Base-by-base conservation (phyloP, 2,329 filamentous ascomycete genomes). In the Penicillium brasilianum region DNA sequence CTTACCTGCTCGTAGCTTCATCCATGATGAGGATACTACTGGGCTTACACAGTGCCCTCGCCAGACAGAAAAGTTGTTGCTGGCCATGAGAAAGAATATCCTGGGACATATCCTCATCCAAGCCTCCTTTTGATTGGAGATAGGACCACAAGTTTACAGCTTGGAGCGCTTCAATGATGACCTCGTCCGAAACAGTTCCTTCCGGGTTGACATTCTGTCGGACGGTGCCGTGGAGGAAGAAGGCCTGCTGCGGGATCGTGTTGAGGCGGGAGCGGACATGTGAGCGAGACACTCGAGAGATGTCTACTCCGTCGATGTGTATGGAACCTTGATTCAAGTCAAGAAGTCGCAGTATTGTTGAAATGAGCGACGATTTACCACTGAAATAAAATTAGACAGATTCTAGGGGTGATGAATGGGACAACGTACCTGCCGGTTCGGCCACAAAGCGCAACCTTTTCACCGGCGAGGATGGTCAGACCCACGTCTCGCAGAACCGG, bases 11-110 rank as follows among this genome's bases (percentile, higher is more conserved):
- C 8, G 67, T 69, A 1, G 66, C 64, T 43, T 71, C 69, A 43
- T 70, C 67, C 44, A 71, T 62, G 28, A 70, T 63, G 3, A 70
- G 32, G 39, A 77, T 66, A 11, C 61, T 65, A 39, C 69, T 69
- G 7, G 64, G 57, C 28, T 80, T 72, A 5, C 88, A 68, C 9
- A 88, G 74, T 0, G 84, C 86, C 0, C 86, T 71, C 0, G 83
- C 85, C 0, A 89, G 77, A 55, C 81, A 84, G 57, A 89, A 86
- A 0, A 89, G 75, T 67, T 88, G 86, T 32, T 81, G 79, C 70
- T 88, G 85, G 0, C 87, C 87, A 20, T 81, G 16, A 82, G 75
- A 55, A 72, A 76, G 11, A 78, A 66, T 39, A 76, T 7, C 77
- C 65, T 43, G 74, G 69, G 69, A 85, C 78, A 1, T 61, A 3